These are phyloP conservation scores for Acorus gramineus DNA, from an alignment of 106 monocot species.

Conservation along the genomic window DNA sequence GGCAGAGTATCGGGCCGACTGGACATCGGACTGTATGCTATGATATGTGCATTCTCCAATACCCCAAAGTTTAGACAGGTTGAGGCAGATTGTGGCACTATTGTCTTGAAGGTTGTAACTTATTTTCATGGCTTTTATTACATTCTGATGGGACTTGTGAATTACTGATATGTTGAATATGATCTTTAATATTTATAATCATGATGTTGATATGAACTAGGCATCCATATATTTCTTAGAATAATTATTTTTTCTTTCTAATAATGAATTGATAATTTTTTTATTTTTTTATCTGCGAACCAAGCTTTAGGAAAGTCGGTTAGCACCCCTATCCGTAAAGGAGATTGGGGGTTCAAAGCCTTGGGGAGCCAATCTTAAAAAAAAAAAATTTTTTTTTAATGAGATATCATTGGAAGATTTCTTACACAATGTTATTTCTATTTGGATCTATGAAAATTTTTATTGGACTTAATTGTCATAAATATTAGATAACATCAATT, in stretches of 20 bases:
- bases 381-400: too few species aligned
- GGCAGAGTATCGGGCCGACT: slow-evolving; percentile 70
- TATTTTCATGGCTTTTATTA: not conserved
- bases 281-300: not conserved
- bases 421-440: too few species aligned
- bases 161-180: not conserved
- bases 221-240: not conserved
- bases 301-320: too few species aligned
- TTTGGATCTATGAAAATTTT: too few species aligned
- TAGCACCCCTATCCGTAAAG: too few species aligned
- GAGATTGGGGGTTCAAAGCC: too few species aligned
- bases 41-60: slow-evolving; percentile 89
- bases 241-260: not conserved
- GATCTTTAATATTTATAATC: not conserved
- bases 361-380: too few species aligned
- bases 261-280: not conserved
- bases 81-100: slow-evolving; percentile 69
- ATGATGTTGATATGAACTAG: not conserved
- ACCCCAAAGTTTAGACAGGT: slow-evolving; percentile 98
- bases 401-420: too few species aligned
- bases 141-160: too few species aligned
- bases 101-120: slow-evolving; percentile 72
- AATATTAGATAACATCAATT: too few species aligned
- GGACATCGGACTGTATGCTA: slow-evolving; percentile 87
- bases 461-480: too few species aligned